Conservation (phyloP, 2,329 filamentous ascomycete species). For the Stromatinia cepivora region DNA sequence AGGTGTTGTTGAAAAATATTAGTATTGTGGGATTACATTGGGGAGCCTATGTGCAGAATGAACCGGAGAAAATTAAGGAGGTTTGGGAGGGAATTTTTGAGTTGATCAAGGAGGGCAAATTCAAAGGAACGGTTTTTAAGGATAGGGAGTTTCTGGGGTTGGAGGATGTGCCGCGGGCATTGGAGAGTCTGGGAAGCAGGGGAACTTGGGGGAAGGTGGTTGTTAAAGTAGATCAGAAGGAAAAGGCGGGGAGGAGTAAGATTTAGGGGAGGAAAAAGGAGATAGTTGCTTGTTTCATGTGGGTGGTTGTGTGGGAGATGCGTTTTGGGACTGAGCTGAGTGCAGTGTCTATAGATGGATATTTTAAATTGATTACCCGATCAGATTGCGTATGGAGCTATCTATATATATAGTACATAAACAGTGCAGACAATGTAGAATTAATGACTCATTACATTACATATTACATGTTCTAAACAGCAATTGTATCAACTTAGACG, state of each 20-base stretch:
- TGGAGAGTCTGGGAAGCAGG: slow-evolving; percentile 74
- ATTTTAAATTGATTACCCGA: no score
- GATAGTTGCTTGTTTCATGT: neutral
- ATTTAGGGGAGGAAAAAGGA: slow-evolving; percentile 43
- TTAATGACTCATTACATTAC: no score
- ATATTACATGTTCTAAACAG: no score
- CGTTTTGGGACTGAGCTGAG: neutral
- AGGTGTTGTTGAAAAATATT: slow-evolving; percentile 92
- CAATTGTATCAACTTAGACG: no score
- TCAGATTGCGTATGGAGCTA: no score
- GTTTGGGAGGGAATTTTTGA: slow-evolving; percentile 85
- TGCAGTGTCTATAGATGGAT: neutral
- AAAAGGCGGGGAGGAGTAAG: slow-evolving; percentile 55
- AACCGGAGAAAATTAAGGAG: slow-evolving; percentile 65
- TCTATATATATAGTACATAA: no score
- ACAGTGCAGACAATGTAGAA: no score
- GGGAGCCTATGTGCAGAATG: slow-evolving; percentile 77
- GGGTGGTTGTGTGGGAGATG: no score
- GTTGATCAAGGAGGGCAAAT: slow-evolving; percentile 75
- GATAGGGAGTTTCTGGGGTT: slow-evolving; percentile 82
- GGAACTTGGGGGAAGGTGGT: slow-evolving; percentile 97
- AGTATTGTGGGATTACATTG: slow-evolving; percentile 87
- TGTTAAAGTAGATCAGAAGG: slow-evolving; percentile 74
- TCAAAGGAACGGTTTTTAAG: slow-evolving; percentile 77
- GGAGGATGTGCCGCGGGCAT: slow-evolving; percentile 72